These are phyloP conservation scores for Termitomyces sp. DNA, from an alignment of 768 basidiomycete species.

Conservation along the genomic window DNA sequence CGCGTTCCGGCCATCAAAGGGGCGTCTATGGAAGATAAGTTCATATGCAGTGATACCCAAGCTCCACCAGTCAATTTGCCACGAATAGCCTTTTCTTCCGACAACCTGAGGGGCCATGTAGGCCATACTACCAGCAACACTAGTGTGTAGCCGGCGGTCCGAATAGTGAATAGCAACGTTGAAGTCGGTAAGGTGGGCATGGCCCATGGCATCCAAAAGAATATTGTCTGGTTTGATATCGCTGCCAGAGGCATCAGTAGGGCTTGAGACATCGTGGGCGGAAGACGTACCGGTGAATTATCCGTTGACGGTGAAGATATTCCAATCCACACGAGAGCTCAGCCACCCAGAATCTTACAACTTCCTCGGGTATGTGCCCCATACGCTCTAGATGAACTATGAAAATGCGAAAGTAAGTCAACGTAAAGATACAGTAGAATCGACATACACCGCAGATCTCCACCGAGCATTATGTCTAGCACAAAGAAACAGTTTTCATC, in stretches of 20 bases:
- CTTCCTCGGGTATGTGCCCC: constrained; percentile 59
- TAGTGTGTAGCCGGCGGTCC: constrained; percentile 79
- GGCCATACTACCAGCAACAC: constrained; percentile 97
- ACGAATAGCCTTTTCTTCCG: constrained; percentile 86
- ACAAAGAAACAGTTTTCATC: constrained; percentile 98
- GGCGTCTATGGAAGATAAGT: constrained; percentile 75
- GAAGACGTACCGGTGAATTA: constrained; percentile 81
- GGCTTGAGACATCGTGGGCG: neutral
- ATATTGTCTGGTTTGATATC: constrained; percentile 98
- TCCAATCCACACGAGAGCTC: constrained; percentile 82
- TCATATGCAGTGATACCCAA: constrained; percentile 89
- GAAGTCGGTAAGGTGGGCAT: constrained; percentile 97
- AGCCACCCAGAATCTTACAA: constrained; percentile 83
- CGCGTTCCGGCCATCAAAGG: constrained; percentile 86
- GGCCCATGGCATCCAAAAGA: constrained; percentile 86
- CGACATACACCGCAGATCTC: constrained; percentile 82
- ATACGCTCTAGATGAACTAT: constrained; percentile 82
- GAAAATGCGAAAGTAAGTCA: neutral
- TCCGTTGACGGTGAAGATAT: constrained; percentile 87
- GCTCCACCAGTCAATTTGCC: constrained; percentile 95
- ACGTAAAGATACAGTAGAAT: neutral
- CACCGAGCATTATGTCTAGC: constrained; percentile 93
- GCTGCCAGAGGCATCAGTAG: constrained; percentile 32
- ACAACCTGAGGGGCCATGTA: constrained; percentile 99
- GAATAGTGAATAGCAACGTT: constrained; percentile 99